Conservation (phyloP, 179 eudicot species). For the Silene noctiflora region DNA sequence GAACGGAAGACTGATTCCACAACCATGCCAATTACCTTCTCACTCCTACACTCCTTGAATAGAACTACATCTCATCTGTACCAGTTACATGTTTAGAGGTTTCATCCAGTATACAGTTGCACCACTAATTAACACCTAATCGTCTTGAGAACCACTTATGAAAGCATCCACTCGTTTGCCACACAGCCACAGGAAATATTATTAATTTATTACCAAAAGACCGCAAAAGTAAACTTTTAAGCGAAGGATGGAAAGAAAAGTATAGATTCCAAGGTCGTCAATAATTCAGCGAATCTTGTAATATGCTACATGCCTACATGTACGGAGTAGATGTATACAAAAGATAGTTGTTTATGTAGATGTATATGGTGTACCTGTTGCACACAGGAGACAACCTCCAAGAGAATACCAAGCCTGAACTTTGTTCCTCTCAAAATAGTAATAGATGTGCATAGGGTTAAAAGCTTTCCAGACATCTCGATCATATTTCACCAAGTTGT, state of each 20-base stretch:
- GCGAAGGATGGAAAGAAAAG: no score
- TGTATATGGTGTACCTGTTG: conserved; percentile 60
- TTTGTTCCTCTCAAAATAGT: conserved; percentile 80
- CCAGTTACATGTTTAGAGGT: background rate
- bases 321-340: background rate
- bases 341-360: background rate
- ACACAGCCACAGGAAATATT: background rate
- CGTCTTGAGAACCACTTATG: background rate
- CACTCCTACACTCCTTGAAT: background rate
- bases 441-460: conserved; percentile 87
- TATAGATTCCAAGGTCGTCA: conserved; percentile 4
- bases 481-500: conserved; percentile 79
- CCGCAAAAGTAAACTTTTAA: background rate
- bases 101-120: no score
- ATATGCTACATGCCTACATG: background rate
- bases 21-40: background rate
- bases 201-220: no score
- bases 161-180: background rate
- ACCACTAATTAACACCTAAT: background rate
- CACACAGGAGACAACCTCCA: conserved; percentile 95
- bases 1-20: background rate
- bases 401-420: conserved; percentile 90
- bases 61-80: background rate
- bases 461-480: conserved; percentile 77
- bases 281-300: background rate